phyloP scores from a whole-genome alignment of 768 basidiomycete species.

The Mycena metata region DNA sequence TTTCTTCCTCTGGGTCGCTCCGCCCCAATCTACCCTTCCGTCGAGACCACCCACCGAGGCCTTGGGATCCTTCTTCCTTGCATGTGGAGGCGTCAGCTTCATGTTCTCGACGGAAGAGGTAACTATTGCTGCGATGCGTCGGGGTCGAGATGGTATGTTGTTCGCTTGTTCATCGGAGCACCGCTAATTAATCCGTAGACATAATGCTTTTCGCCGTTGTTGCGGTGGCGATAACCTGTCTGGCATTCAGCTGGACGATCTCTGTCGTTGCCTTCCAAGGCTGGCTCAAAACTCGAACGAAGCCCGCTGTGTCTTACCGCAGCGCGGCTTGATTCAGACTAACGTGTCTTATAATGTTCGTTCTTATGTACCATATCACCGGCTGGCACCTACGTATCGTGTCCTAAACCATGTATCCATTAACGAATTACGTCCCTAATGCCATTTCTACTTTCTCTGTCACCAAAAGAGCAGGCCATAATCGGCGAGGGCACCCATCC shows the following conservation, averaged over 20 bases:
- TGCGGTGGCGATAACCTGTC: slow-evolving; percentile 87
- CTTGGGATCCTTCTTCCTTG: slow-evolving; percentile 86
- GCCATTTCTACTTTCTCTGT: not conserved
- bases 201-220: slow-evolving; percentile 93
- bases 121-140: slow-evolving; percentile 91
- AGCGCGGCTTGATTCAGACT: slow-evolving; percentile 45
- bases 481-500: slow-evolving; percentile 84
- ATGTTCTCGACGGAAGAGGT: slow-evolving; percentile 93
- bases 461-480: slow-evolving; percentile 55
- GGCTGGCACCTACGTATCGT: not conserved
- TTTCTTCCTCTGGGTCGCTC: slow-evolving; percentile 92
- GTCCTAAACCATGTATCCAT: slow-evolving; percentile 27
- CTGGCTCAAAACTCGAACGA: slow-evolving; percentile 70
- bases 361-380: not conserved
- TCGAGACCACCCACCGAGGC: slow-evolving; percentile 95
- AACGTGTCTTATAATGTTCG: not conserved
- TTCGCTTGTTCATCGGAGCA: not conserved
- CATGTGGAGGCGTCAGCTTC: slow-evolving; percentile 91
- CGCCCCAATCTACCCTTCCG: slow-evolving; percentile 87
- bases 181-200: slow-evolving; percentile 56
- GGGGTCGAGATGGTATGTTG: slow-evolving; percentile 82
- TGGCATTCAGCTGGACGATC: slow-evolving; percentile 89
- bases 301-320: slow-evolving; percentile 48
- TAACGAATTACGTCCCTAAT: slow-evolving; percentile 8
- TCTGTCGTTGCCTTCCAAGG: slow-evolving; percentile 85